Conservation (phyloP, 257 asterid genomes). For the Solanum medicagineum region DNA sequence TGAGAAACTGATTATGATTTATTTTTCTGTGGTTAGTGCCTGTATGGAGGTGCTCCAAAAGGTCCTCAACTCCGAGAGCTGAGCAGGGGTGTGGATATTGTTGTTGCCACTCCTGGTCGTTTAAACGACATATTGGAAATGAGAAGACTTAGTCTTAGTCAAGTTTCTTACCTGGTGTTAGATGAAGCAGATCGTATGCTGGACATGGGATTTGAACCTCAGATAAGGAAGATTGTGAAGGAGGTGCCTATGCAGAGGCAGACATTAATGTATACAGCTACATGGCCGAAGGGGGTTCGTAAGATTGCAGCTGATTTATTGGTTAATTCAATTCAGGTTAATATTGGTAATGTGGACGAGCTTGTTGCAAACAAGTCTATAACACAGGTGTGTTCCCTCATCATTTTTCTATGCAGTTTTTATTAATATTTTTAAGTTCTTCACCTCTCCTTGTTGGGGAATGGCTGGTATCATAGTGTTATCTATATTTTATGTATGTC, state of each 20-base stretch:
- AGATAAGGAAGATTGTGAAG: conserved; percentile 12
- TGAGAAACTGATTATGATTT: not conserved
- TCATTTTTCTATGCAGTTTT: not conserved
- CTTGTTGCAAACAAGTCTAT: conserved; percentile 97
- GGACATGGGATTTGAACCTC: conserved; percentile 18
- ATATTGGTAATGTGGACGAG: conserved; percentile 85
- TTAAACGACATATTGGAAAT: conserved; percentile 4
- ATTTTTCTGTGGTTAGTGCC: conserved; percentile 35
- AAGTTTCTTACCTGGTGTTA: conserved; percentile 5
- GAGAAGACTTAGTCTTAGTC: conserved; percentile 1
- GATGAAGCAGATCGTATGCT: conserved; percentile 18
- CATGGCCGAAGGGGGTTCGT: conserved; percentile 99
- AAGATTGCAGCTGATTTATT: conserved; percentile 86
- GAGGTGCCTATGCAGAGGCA: conserved; percentile 62
- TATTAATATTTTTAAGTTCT: not conserved
- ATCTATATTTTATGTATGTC: not conserved
- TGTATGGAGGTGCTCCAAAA: conserved; percentile 97
- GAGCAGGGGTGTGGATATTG: conserved; percentile 21
- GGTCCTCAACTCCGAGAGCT: conserved; percentile 78
- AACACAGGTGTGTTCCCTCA: conserved; percentile 52
- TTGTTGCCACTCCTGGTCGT: conserved; percentile 15
- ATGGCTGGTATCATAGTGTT: not conserved
- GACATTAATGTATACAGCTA: conserved; percentile 96
- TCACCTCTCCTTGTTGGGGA: not conserved
- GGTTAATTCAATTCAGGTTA: conserved; percentile 83